A percentile compares a stretch with the other conserved stretches of the same genome.
Conservation (phyloP, 1,139 yeast species). For the Waltiozyma sp. region DNA sequence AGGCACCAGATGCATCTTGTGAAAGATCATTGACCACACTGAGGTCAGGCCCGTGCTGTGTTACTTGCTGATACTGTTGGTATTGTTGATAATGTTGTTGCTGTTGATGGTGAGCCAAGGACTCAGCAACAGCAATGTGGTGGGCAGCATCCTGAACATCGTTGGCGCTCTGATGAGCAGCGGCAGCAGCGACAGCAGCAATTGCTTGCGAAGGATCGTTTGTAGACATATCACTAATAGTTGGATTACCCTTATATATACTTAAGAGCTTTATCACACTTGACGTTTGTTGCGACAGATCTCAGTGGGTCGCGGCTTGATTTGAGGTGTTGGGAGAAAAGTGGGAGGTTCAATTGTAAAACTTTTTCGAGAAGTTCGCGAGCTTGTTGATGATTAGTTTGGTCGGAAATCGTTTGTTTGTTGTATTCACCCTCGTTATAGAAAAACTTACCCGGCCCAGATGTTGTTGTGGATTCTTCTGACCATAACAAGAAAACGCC, state of each 20-base stretch:
- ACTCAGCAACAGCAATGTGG: not conserved
- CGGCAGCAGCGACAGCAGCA: not conserved
- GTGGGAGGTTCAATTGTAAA: not conserved
- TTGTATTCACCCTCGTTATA: too few relatives aligned
- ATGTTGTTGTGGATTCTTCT: too few relatives aligned
- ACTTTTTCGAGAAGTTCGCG: not conserved
- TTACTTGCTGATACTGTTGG: not conserved
- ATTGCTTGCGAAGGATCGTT: constrained; percentile 1
- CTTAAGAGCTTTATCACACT: not conserved
- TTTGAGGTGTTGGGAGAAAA: not conserved
- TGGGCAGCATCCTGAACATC: not conserved
- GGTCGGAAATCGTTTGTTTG: not conserved
- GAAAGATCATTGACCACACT: not conserved
- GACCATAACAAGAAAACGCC: not conserved
- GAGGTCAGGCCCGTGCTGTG: not conserved
- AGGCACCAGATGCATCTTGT: not conserved
- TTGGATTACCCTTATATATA: not conserved
- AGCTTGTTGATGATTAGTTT: not conserved
- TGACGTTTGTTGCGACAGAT: not conserved
- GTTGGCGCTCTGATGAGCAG: not conserved
- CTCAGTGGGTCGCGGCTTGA: not conserved
- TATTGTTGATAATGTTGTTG: not conserved
- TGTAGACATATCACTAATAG: not conserved
- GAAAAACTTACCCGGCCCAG: not conserved
- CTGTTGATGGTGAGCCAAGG: not conserved